Conservation (phyloP, 768 basidiomycete genomes). For the Suillus tomentosus region DNA sequence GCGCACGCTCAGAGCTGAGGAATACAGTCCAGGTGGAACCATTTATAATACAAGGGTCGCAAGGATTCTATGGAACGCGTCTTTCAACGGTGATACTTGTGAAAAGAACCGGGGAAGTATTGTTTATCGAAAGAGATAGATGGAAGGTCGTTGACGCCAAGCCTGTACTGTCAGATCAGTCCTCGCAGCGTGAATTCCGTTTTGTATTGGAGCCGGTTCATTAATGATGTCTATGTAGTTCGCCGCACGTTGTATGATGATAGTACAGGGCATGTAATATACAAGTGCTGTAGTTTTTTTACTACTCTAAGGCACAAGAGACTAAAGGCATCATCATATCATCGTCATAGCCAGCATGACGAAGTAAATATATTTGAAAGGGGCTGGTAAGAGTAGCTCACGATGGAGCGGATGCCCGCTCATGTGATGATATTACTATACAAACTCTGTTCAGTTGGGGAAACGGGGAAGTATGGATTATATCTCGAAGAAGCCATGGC, state of each 20-base stretch:
- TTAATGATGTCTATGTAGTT: constrained; percentile 26
- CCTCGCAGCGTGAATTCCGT: constrained; percentile 52
- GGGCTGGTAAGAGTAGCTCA: constrained; percentile 12
- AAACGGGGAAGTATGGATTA: constrained; percentile 69
- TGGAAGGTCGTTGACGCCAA: constrained; percentile 53
- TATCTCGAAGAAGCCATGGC: constrained; percentile 55
- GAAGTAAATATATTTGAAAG: constrained; percentile 26
- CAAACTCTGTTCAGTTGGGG: constrained; percentile 53
- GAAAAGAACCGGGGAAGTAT: constrained; percentile 54
- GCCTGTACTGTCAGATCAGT: constrained; percentile 40
- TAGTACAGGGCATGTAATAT: constrained; percentile 37
- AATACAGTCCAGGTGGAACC: constrained; percentile 67
- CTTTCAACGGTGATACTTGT: constrained; percentile 73
- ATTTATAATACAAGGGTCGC: constrained; percentile 30
- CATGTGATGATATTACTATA: constrained; percentile 61
- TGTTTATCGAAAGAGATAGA: constrained; percentile 73
- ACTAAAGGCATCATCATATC: constrained; percentile 20
- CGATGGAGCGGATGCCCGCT: constrained; percentile 22
- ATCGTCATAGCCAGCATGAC: constrained; percentile 36
- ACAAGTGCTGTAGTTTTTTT: constrained; percentile 28
- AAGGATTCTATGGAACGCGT: constrained; percentile 63
- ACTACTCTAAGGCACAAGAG: constrained; percentile 32
- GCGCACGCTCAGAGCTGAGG: constrained; percentile 53
- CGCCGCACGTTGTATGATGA: constrained; percentile 19
- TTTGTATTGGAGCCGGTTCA: constrained; percentile 39